Evolutionary conservation across 2,329 filamentous ascomycete species (phyloP), one percentile per base, ranked within the genome.

Genomic region (Nothophoma quercina): DNA sequence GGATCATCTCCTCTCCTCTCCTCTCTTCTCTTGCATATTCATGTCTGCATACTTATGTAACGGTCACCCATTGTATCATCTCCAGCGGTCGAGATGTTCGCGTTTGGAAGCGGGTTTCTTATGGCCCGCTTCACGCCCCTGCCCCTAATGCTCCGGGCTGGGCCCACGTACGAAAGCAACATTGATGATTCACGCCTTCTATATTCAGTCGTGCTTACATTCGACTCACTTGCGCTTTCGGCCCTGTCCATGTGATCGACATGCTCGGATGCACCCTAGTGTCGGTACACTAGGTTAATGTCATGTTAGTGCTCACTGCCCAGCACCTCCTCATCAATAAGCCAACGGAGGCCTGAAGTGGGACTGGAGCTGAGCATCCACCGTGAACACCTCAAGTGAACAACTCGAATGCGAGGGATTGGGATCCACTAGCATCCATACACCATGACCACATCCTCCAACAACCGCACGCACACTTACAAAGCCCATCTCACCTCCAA

Each of bases 131-230:
- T 54, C 28, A 12, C 44, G 22, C 44, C 43, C 41, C 40, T 49
- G 22, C 44, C 43, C 41, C 40, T 54, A 54, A 54, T 54, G 44
- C 51, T 54, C 50, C 49, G 43, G 50, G 50, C 50, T 53, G 50
- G 32, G 50, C 50, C 50, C 50, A 22, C 38, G n/a, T 19, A 52
- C 15, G 43, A 47, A 43, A 53, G 42, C 43, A 10, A 52, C n/a
- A 47, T 38, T 28, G 38, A 53, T 26, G 50, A 47, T 40, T 41
- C 23, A 26, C 12, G 5, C 16, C 23, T 10, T 13, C 8, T 15
- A 5, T 8, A 38, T 12, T 12, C 26, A 12, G 26, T 7, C 9
- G 26, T 12, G 26, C 26, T 28, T 12, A 28, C 26, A 12, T 6
- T 12, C 10, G 10, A 5, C 26, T 12, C 10, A 12, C 8, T 28